A percentile compares a stretch with the other conserved stretches of the same genome.
These are phyloP conservation scores for Fusarium cicatricum DNA, from an alignment of 2,329 filamentous ascomycete species.

Conservation along the genomic window DNA sequence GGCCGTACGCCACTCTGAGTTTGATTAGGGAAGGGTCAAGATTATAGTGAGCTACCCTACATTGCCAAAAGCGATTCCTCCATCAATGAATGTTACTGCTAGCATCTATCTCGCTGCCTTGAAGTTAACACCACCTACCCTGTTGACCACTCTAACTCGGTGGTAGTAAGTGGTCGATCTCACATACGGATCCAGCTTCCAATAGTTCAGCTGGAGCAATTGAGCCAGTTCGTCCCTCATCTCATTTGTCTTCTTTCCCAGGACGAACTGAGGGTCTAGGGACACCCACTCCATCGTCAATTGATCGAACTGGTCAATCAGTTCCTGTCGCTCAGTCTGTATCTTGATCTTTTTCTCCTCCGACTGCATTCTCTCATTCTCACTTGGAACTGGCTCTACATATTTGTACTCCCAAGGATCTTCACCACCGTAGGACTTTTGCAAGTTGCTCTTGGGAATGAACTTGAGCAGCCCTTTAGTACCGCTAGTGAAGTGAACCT, in stretches of 20 bases:
- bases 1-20: no score
- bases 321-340: conserved; percentile 57
- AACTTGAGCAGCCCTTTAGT: conserved; percentile 68
- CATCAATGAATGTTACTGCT: no score
- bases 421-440: conserved; percentile 71
- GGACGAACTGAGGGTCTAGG: background rate
- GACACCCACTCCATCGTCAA: conserved; percentile 26
- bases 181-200: conserved; percentile 74
- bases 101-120: conserved; percentile 31
- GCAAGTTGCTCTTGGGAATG: conserved; percentile 62
- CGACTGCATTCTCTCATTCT: conserved; percentile 59
- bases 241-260: conserved; percentile 1
- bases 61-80: no score
- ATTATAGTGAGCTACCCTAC: no score
- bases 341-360: conserved; percentile 55
- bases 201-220: conserved; percentile 68
- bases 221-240: conserved; percentile 59
- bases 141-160: conserved; percentile 25
- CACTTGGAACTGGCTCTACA: conserved; percentile 64
- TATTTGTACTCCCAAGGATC: conserved; percentile 74
- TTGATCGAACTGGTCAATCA: conserved; percentile 65
- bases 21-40: no score
- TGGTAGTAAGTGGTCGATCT: conserved; percentile 54
- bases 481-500: conserved; percentile 74
- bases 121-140: conserved; percentile 29